Evolutionary conservation across 129 eudicot species (phyloP).

Genomic region (Daucus carota): DH1_v3.0 NC_030389.2:26021001-26021500

Average conservation of each 20-base stretch:
- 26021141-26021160: slow-evolving; percentile 57
- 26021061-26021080: slow-evolving; percentile 58
- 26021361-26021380: slow-evolving; percentile 60
- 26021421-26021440: slow-evolving; percentile 60
- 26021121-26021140: slow-evolving; percentile 56
- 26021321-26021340: slow-evolving; percentile 44
- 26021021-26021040: slow-evolving; percentile 71
- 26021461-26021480: slow-evolving; percentile 64
- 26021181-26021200: slow-evolving; percentile 61
- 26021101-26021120: slow-evolving; percentile 55
- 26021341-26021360: slow-evolving; percentile 55
- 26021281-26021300: slow-evolving; percentile 52
- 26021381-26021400: slow-evolving; percentile 66
- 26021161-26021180: slow-evolving; percentile 62
- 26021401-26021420: slow-evolving; percentile 69
- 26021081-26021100: slow-evolving; percentile 60
- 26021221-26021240: slow-evolving; percentile 53
- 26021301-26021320: slow-evolving; percentile 51
- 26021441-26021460: slow-evolving; percentile 61
- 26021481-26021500: slow-evolving; percentile 59
- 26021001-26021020: slow-evolving; percentile 56
- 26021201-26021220: slow-evolving; percentile 53
- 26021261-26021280: slow-evolving; percentile 63
- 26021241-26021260: slow-evolving; percentile 58
- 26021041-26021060: slow-evolving; percentile 60